A percentile compares a stretch with the other conserved stretches of the same genome.
phyloP scores from a whole-genome alignment of 2,329 filamentous ascomycete genomes.

The Xylaria sp. region DNA sequence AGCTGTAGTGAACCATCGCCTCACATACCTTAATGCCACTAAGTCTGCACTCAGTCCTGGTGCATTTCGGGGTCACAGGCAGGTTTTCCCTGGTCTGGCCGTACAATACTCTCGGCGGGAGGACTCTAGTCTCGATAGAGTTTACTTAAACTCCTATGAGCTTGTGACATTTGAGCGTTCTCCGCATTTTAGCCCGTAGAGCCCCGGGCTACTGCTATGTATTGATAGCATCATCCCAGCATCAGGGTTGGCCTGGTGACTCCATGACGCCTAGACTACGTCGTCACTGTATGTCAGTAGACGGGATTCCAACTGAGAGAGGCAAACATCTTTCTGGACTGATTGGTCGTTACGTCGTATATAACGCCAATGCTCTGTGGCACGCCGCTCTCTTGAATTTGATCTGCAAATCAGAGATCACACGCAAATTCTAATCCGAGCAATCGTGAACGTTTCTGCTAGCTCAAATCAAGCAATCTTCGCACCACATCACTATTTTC shows the following conservation, averaged over 20 bases:
- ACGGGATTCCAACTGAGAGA: constrained; percentile 3
- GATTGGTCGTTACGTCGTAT: constrained; percentile 16
- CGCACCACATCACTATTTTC: not conserved
- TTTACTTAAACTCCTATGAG: constrained; percentile 16
- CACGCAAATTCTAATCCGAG: not conserved
- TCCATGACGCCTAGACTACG: constrained; percentile 32
- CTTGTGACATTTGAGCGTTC: not conserved
- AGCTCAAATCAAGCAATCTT: constrained; percentile 3
- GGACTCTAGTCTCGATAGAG: constrained; percentile 22
- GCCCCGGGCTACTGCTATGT: constrained; percentile 12
- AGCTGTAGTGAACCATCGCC: not conserved
- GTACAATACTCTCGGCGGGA: not conserved
- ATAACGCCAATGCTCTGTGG: constrained; percentile 16
- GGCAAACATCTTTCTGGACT: constrained; percentile 19
- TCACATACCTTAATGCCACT: constrained; percentile 15
- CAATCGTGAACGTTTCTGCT: not conserved
- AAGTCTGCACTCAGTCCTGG: not conserved
- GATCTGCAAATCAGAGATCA: constrained; percentile 2
- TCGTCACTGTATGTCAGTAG: constrained; percentile 16
- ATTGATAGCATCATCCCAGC: constrained; percentile 32
- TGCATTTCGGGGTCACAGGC: not conserved
- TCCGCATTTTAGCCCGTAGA: constrained; percentile 7
- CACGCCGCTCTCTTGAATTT: not conserved
- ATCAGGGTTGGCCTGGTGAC: constrained; percentile 14
- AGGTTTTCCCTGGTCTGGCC: not conserved